phyloP scores from a whole-genome alignment of 2,329 filamentous ascomycete species.

The Aspergillus sp. region DNA sequence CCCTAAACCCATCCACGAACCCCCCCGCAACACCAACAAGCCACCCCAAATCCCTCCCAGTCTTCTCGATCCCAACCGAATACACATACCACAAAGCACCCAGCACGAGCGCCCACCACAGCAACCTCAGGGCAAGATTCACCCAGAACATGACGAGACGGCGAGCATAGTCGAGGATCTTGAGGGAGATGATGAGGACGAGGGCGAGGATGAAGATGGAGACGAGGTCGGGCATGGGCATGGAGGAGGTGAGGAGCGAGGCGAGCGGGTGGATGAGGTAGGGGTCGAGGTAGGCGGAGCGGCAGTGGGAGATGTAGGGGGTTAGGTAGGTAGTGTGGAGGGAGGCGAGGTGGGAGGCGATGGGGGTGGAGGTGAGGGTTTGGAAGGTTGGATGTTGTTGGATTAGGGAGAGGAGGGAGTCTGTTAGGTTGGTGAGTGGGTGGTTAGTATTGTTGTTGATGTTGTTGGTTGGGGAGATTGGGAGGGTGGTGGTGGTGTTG shows the following conservation, averaged over 20 bases:
- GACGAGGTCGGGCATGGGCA: constrained; percentile 40
- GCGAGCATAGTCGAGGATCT: constrained; percentile 68
- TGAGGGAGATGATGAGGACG: constrained; percentile 64
- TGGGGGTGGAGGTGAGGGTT: constrained; percentile 19
- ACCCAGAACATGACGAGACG: constrained; percentile 77
- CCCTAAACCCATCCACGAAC: constrained; percentile 60
- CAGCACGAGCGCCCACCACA: constrained; percentile 65
- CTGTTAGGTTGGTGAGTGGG: constrained; percentile 1
- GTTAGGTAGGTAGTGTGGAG: constrained; percentile 17
- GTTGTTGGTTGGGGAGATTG: too few species aligned
- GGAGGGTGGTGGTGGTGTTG: background rate
- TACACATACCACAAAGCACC: constrained; percentile 60
- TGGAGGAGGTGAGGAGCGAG: constrained; percentile 35
- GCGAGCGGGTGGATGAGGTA: constrained; percentile 34
- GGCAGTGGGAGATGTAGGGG: constrained; percentile 14
- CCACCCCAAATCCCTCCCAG: constrained; percentile 46
- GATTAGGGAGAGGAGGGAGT: constrained; percentile 18
- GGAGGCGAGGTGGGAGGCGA: constrained; percentile 15
- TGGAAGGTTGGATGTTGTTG: constrained; percentile 20
- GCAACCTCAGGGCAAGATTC: constrained; percentile 62
- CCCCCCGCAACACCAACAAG: constrained; percentile 66
- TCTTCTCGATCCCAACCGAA: constrained; percentile 36
- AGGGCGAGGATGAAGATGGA: constrained; percentile 55
- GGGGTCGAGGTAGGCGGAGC: constrained; percentile 19
- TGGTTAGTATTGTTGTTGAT: background rate